These are phyloP conservation scores for Isoetes taiwanensis DNA, from an alignment of 75 land plant genomes.

Conservation along the genomic window DNA sequence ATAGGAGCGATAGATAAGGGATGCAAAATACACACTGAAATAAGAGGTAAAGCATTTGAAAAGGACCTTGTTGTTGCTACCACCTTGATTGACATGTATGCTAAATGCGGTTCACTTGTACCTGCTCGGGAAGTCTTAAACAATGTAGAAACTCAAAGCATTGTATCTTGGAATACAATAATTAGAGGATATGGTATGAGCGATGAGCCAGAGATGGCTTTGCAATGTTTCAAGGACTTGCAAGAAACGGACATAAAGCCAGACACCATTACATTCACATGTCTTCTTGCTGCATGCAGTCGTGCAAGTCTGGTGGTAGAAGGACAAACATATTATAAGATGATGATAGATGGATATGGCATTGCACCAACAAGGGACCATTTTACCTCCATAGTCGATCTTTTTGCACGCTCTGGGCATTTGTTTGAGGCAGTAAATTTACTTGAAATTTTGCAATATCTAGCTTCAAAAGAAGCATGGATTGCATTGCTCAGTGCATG, in stretches of 20 bases:
- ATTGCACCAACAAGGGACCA: constrained; percentile 12
- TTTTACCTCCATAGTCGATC: constrained; percentile 8
- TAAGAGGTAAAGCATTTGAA: not conserved
- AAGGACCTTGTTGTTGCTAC: not conserved
- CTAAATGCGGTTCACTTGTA: not conserved
- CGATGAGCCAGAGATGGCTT: not conserved
- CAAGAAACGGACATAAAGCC: constrained; percentile 3
- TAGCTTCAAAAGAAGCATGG: no score
- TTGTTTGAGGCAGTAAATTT: not conserved
- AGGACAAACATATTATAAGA: constrained; percentile 16
- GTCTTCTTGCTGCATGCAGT: constrained; percentile 30
- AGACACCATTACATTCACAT: constrained; percentile 22
- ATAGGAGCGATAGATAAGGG: not conserved
- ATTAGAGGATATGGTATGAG: not conserved
- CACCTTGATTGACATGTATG: not conserved
- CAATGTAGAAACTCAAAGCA: constrained; percentile 1
- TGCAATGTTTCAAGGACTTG: not conserved
- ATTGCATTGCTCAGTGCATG: no score
- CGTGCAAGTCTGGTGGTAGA: constrained; percentile 31
- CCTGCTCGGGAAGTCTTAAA: not conserved
- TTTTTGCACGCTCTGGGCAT: constrained; percentile 1
- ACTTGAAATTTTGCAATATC: no score
- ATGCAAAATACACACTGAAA: not conserved
- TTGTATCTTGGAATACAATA: not conserved
- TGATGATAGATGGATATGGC: constrained; percentile 13